Conservation (phyloP, 805 yeast species). For the Clavispora carvajalis region DNA sequence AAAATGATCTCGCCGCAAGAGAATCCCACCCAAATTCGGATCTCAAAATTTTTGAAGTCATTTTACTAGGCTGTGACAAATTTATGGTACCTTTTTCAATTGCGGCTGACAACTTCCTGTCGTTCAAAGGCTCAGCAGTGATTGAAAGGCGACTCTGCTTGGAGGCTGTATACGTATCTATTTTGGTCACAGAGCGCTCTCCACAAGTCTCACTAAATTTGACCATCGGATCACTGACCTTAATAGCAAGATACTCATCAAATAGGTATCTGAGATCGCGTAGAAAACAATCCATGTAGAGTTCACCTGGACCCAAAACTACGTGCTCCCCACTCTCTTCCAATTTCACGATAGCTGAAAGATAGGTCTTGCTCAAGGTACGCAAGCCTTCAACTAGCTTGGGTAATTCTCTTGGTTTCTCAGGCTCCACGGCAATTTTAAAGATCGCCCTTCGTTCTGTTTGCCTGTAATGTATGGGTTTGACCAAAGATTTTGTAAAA, state of each 20-base stretch:
- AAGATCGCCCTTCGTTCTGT: slow-evolving; percentile 54
- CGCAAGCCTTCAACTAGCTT: slow-evolving; percentile 65
- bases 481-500: slow-evolving; percentile 11
- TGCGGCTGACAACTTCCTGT: slow-evolving; percentile 43
- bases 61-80: slow-evolving; percentile 31
- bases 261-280: slow-evolving; percentile 67
- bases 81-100: slow-evolving; percentile 47
- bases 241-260: slow-evolving; percentile 59
- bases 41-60: slow-evolving; percentile 51
- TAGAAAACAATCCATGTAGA: slow-evolving; percentile 77
- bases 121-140: slow-evolving; percentile 69
- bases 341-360: slow-evolving; percentile 61
- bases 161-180: slow-evolving; percentile 54
- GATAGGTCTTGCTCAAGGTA: slow-evolving; percentile 55
- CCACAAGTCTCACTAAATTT: slow-evolving; percentile 72
- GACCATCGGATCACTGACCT: slow-evolving; percentile 80
- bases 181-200: slow-evolving; percentile 61
- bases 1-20: slow-evolving; percentile 71
- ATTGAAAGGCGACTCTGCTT: slow-evolving; percentile 56
- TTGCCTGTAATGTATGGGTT: slow-evolving; percentile 35
- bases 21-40: slow-evolving; percentile 74
- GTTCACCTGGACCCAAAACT: slow-evolving; percentile 77
- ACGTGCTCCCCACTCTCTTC: slow-evolving; percentile 90
- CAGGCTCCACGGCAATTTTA: slow-evolving; percentile 80
- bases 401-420: slow-evolving; percentile 72